Percentiles rank a stretch among this genome's conserved stretches.
Evolutionary conservation across 129 eudicot species (phyloP).

Genomic region (Helianthus tuberosus): DNA sequence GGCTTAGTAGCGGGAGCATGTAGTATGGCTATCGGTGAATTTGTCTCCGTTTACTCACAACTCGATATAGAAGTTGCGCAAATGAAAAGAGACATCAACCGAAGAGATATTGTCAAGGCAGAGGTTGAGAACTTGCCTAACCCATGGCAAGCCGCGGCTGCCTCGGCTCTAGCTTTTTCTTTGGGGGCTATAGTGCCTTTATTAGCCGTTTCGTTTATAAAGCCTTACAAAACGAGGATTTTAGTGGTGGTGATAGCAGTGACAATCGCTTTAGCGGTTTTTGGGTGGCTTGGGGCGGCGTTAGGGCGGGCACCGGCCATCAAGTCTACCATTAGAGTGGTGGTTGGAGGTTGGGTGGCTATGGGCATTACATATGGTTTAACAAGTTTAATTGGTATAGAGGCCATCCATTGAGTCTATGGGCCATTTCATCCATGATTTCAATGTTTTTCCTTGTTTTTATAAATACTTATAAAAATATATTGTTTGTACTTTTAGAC

Average conservation of each 20-base stretch:
- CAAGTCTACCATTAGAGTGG: constrained; percentile 50
- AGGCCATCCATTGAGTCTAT: constrained; percentile 31
- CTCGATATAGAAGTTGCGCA: constrained; percentile 64
- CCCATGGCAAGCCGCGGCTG: constrained; percentile 62
- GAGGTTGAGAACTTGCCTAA: constrained; percentile 46
- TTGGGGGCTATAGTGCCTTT: constrained; percentile 68
- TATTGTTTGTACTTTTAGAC: background rate
- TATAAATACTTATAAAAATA: constrained; percentile 3
- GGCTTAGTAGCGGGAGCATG: constrained; percentile 71
- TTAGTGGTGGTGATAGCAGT: constrained; percentile 54
- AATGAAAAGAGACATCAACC: constrained; percentile 37
- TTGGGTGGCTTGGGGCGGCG: constrained; percentile 70
- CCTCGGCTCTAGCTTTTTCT: constrained; percentile 62
- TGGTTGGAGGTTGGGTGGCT: constrained; percentile 74
- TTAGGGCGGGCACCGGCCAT: constrained; percentile 52
- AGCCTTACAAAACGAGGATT: constrained; percentile 45
- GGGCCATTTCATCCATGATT: constrained; percentile 22
- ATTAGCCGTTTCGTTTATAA: constrained; percentile 60
- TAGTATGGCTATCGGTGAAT: constrained; percentile 76
- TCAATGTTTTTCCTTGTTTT: background rate
- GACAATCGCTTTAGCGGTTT: constrained; percentile 49
- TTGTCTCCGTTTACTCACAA: constrained; percentile 65
- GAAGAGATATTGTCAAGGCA: constrained; percentile 15
- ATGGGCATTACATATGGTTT: constrained; percentile 67
- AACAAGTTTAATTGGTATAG: constrained; percentile 60